Evolutionary conservation across 2,329 filamentous ascomycete species (phyloP), one percentile per base, ranked within the genome.

Genomic region (Alternaria conjuncta): DNA sequence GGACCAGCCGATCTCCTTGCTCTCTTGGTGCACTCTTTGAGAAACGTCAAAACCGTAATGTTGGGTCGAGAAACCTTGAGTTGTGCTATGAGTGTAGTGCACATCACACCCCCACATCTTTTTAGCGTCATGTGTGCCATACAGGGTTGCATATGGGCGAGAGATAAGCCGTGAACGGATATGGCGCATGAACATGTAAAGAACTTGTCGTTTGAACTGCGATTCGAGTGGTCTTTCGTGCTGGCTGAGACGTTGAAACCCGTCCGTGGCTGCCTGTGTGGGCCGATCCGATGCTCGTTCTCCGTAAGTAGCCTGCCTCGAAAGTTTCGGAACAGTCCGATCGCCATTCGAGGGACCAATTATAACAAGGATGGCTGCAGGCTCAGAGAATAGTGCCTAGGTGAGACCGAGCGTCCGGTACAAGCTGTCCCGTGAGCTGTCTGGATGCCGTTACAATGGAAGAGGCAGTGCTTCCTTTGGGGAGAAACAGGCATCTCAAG

Each of bases 301-400:
- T 9, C 12, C 36, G 41, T 23, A 21, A n/a, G 21, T 54, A 47
- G 41, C 57, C 20, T 54, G 41, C 57, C 7, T 36, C 46, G 28
- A 62, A 59, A 44, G 55, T 62, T 59, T 62, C 60, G 60, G 55
- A 54, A 62, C 20, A 28, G 41, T 51, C 18, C 41, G 55, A 54
- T 51, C 30, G 60, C 13, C 30, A 47, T 23, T 10, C 28, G 21
- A 51, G 20, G 18, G 26, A 26, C 60, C 60, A 62, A 59, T 59
- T 26, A 43, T 11, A 30, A 26, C 15, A 41, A 13, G 26, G 23
- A 13, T 43, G 32, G 56, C 30, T 53, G 23, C 46, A 43, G 13
- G 46, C 56, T 43, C 21, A 60, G 21, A 32, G 23, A 60, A 36
- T 54, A 46, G 36, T 26, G 57, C 49, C 57, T 55, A 54, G 41